A percentile compares a stretch with the other conserved stretches of the same genome.
These are phyloP conservation scores for Annulohypoxylon bovei DNA, from an alignment of 495 filamentous ascomycete species.

Conservation along the genomic window DNA sequence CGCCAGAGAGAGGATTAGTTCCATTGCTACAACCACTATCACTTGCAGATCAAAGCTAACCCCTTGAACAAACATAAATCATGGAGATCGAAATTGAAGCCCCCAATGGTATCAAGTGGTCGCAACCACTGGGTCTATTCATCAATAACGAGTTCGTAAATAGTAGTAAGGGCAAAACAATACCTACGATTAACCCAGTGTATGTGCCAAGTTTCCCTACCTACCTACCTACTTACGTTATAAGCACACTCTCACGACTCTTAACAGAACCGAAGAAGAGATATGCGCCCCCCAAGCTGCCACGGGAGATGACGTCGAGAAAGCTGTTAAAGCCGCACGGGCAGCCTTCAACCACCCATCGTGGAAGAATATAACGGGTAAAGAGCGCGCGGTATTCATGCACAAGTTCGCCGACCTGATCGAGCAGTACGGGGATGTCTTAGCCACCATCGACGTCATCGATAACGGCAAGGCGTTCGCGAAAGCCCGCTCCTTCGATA, in stretches of 20 bases:
- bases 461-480: slow-evolving; percentile 49
- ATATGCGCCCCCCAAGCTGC: slow-evolving; percentile 47
- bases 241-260: neutral
- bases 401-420: slow-evolving; percentile 54
- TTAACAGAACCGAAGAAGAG: neutral
- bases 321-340: slow-evolving; percentile 60
- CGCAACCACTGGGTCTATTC: neutral
- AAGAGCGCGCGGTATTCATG: slow-evolving; percentile 47
- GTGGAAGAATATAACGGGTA: slow-evolving; percentile 57
- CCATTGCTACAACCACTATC: neutral
- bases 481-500: slow-evolving; percentile 36
- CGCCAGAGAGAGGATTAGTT: too few species aligned
- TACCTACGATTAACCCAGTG: neutral
- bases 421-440: slow-evolving; percentile 42
- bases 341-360: slow-evolving; percentile 27
- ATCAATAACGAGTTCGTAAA: neutral
- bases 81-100: neutral
- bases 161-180: neutral
- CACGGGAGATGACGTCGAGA: slow-evolving; percentile 58
- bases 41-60: neutral
- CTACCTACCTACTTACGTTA: neutral
- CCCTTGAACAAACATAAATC: neutral
- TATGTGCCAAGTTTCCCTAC: neutral
- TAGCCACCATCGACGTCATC: slow-evolving; percentile 48
- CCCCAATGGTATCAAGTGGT: neutral